Evolutionary conservation across 2,329 filamentous ascomycete species (phyloP).

Genomic region (Coniochaeta ligniaria): DNA sequence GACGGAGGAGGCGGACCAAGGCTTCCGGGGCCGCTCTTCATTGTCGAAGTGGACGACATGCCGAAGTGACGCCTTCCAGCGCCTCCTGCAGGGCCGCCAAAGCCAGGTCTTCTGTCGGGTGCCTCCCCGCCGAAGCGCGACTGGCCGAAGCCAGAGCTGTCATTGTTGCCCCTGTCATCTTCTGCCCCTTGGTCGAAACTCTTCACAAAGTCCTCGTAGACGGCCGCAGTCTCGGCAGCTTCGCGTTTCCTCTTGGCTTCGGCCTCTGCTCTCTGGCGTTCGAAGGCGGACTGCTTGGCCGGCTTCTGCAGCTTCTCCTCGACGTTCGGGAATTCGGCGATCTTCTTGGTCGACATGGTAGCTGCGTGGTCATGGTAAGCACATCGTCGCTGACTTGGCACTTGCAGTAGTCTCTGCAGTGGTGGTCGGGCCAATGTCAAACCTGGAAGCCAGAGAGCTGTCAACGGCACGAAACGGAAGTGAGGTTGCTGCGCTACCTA

Average conservation of each 20-base stretch:
- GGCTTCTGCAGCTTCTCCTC: constrained; percentile 73
- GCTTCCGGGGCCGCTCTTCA: constrained; percentile 57
- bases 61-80: constrained; percentile 59
- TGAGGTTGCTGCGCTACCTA: no score
- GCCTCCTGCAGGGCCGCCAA: constrained; percentile 18
- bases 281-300: constrained; percentile 79
- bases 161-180: constrained; percentile 18
- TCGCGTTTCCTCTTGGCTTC: constrained; percentile 82
- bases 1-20: constrained; percentile 44
- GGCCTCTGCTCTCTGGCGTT: constrained; percentile 80
- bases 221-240: constrained; percentile 79
- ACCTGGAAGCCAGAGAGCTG: no score
- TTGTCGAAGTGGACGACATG: constrained; percentile 41
- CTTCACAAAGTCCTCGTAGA: constrained; percentile 82
- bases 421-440: neutral
- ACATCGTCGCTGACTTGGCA: neutral
- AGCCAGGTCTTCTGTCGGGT: constrained; percentile 21
- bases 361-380: neutral
- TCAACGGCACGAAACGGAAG: no score
- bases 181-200: constrained; percentile 61
- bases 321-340: constrained; percentile 60
- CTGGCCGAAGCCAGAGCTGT: constrained; percentile 7
- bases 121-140: constrained; percentile 10
- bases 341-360: constrained; percentile 40
- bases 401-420: neutral